Conservation (phyloP, 2,329 filamentous ascomycete genomes). For the Pseudogymnoascus sp. region DNA sequence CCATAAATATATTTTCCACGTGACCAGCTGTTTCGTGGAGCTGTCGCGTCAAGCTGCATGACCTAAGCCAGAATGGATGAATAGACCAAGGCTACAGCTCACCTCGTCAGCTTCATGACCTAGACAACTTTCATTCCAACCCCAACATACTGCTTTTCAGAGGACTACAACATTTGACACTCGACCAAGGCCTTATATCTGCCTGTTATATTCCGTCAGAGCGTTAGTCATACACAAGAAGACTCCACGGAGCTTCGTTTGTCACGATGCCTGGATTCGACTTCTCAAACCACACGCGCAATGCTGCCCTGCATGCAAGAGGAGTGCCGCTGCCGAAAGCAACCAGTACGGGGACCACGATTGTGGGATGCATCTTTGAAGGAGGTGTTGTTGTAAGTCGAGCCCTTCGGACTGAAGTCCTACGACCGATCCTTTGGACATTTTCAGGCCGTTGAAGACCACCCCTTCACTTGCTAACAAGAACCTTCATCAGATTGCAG, state of each 20-base stretch:
- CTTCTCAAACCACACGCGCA: slow-evolving; percentile 99
- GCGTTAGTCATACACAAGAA: not conserved
- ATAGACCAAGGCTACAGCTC: slow-evolving; percentile 30
- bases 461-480: slow-evolving; percentile 16
- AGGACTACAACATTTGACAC: slow-evolving; percentile 15
- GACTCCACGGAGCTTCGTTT: slow-evolving; percentile 6
- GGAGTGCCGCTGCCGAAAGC: slow-evolving; percentile 95
- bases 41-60: slow-evolving; percentile 5
- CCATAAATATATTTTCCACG: slow-evolving; percentile 8
- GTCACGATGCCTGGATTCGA: slow-evolving; percentile 89
- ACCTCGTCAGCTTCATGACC: slow-evolving; percentile 46
- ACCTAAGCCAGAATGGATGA: slow-evolving; percentile 1
- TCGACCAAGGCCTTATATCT: not conserved
- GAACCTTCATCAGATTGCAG: slow-evolving; percentile 63
- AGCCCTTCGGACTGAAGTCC: not conserved
- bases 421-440: not conserved
- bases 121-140: slow-evolving; percentile 16
- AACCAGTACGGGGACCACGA: slow-evolving; percentile 97
- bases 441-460: not conserved
- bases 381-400: slow-evolving; percentile 82
- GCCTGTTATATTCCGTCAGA: not conserved
- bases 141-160: slow-evolving; percentile 19
- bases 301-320: slow-evolving; percentile 87
- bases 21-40: not conserved
- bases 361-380: slow-evolving; percentile 94